These are phyloP conservation scores for Phytopythium cucurbitacearum DNA, from an alignment of 352 stramenopile genomes.

Conservation along the genomic window DNA sequence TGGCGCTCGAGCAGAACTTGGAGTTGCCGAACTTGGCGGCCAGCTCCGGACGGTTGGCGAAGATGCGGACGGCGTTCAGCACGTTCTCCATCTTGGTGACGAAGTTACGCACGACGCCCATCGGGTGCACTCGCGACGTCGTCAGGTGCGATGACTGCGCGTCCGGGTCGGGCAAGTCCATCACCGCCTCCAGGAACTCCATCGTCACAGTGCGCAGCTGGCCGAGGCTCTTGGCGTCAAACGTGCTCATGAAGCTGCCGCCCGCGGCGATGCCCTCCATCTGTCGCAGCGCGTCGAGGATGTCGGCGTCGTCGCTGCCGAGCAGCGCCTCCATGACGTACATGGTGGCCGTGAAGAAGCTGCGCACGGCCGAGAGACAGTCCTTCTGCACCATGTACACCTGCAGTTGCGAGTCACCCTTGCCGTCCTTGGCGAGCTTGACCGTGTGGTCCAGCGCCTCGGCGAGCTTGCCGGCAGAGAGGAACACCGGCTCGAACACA, in stretches of 20 bases:
- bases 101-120: constrained; percentile 73
- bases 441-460: constrained; percentile 62
- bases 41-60: constrained; percentile 49
- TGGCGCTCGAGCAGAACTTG: constrained; percentile 72
- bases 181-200: constrained; percentile 70
- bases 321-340: constrained; percentile 69
- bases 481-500: constrained; percentile 76
- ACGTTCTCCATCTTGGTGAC: constrained; percentile 71
- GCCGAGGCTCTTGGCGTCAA: constrained; percentile 45
- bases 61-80: constrained; percentile 52
- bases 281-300: constrained; percentile 55
- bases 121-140: constrained; percentile 57
- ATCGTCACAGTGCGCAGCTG: constrained; percentile 55
- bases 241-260: constrained; percentile 64
- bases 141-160: constrained; percentile 42
- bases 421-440: constrained; percentile 56
- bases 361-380: constrained; percentile 62
- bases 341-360: constrained; percentile 71
- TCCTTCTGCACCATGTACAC: constrained; percentile 70
- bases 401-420: constrained; percentile 60
- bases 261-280: constrained; percentile 61
- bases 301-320: constrained; percentile 55
- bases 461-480: constrained; percentile 66
- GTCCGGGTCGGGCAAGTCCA: constrained; percentile 66
- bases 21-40: constrained; percentile 61